Base-by-base conservation (phyloP, 2,329 filamentous ascomycete species). In the Chrysosporium keratinophilum region DNA sequence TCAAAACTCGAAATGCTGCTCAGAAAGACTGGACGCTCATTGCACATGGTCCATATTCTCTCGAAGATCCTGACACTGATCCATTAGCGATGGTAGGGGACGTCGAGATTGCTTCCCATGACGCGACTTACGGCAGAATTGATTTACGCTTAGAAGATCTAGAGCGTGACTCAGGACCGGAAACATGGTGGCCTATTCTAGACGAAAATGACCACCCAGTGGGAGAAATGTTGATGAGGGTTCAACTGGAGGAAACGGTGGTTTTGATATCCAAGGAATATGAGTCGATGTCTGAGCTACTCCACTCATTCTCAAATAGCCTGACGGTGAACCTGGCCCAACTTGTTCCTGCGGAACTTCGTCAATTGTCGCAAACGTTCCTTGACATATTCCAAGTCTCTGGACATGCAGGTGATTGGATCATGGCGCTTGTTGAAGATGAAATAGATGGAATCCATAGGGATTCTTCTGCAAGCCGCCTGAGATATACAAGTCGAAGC, bases 331-430 rank as follows among this genome's bases (percentile, higher is more conserved):
- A 95, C 65, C 87, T 98, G 60, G 83, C 88, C 1, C 81, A 87
- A 43, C 80, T 86, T 54, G 76, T 96, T 52, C 85, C 88, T 0
- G 80, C 82, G 1, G 86, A 88, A 63, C 75, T 96, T 34, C 85
- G 85, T 51, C 78, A 81, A n/a, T 69, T 97, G 7, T 87, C 89
- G 1, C 90, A 96, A 65, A 83, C 86, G 28, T 81, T 97, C 37
- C 74, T 97, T 58, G 94, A 97, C 66, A 95, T 98, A 50, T 98
- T 91, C 63, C 93, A 98, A 65, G 90, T 95, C 2, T 91, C 89
- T 1, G 88, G 88, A 0, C 81, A 81, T 37, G 86, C 87, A 1
- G 79, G 79, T 42, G 88, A 96, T 56, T 98, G 93, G 93, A 78
- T 98, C 19, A 93, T 88, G 76, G 84, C 88, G 1, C 75, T 98